Evolutionary conservation across 1,284 basidiomycete species (phyloP).

Genomic region (Sporisorium sorghi): DNA sequence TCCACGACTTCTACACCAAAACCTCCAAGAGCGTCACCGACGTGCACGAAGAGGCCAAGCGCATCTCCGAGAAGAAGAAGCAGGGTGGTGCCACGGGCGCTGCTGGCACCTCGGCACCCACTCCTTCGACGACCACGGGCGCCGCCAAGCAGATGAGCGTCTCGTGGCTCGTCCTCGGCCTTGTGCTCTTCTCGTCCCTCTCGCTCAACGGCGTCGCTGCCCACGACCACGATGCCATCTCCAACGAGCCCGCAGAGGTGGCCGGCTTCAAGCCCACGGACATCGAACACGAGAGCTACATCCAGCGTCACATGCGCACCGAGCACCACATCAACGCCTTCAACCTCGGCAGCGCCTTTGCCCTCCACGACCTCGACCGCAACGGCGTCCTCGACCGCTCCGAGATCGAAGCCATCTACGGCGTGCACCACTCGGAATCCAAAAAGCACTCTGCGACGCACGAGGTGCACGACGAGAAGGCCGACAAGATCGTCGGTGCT

Average conservation of each 20-base stretch:
- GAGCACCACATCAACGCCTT: slow-evolving; percentile 70
- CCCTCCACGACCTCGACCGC: slow-evolving; percentile 88
- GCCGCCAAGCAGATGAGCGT: slow-evolving; percentile 45
- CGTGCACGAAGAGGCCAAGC: slow-evolving; percentile 86
- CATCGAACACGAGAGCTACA: slow-evolving; percentile 60
- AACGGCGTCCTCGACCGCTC: slow-evolving; percentile 69
- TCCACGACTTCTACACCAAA: slow-evolving; percentile 78
- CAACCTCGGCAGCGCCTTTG: slow-evolving; percentile 73
- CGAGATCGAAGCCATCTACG: slow-evolving; percentile 73
- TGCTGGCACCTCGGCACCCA: slow-evolving; percentile 41
- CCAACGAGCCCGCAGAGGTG: slow-evolving; percentile 44
- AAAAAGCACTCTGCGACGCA: slow-evolving; percentile 84
- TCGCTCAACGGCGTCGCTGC: slow-evolving; percentile 38
- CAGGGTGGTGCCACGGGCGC: slow-evolving; percentile 46
- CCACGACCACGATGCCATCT: slow-evolving; percentile 39
- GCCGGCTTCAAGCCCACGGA: slow-evolving; percentile 51
- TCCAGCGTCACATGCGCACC: slow-evolving; percentile 68
- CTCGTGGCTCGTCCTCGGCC: slow-evolving; percentile 44
- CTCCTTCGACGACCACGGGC: slow-evolving; percentile 1
- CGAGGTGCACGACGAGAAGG: slow-evolving; percentile 85
- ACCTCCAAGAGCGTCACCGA: slow-evolving; percentile 84
- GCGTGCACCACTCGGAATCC: slow-evolving; percentile 93
- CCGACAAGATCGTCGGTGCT: slow-evolving; percentile 80
- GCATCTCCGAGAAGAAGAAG: slow-evolving; percentile 76
- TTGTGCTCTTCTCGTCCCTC: slow-evolving; percentile 47